Evolutionary conservation across 78 protist genomes (phyloP), one percentile per base, ranked within the genome.

Genomic region (Tieghemostelium lacteum): DNA sequence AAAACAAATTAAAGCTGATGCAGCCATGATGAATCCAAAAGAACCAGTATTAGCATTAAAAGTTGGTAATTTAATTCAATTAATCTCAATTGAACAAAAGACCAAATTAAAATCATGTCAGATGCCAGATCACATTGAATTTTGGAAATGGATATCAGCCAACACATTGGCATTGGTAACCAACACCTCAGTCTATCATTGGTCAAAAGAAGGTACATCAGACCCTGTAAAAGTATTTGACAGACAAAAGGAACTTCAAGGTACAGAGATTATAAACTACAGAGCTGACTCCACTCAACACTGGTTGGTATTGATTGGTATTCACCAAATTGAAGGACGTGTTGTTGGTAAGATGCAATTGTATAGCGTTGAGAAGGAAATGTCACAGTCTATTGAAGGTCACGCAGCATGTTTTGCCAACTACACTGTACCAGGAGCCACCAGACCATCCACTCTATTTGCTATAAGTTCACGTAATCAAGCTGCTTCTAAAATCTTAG

Each of bases 21-120:
- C 96, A 2, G 99, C 99, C 49, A 96, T 98, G 61, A 97, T 98
- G 99, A 92, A 98, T 92, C 99, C 99, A 31, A 77, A 73, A 31
- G 66, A 92, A 55, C 93, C 95, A 73, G 93, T 99, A 49, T 80
- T 99, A 33, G 99, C 99, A 14, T 95, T 99, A 54, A 80, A 95
- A 75, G 98, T 97, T 33, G 96, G 95, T 22, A 29, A 60, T n/a
- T 22, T 26, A 20, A 61, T 98, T 24, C 99, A 99, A 92, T 96
- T 99, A 75, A 97, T 98, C 88, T 89, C 97, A 92, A 65, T 98
- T 69, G 99, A 98, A 62, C 74, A 92, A 92, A 89, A 94, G 76
- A 50, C 75, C 55, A 94, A 96, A 85, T 37, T 98, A 93, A 96
- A 98, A 91, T 69, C 96, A 26, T 26, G n/a, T 62, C 73, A 26